These are phyloP conservation scores for Aspergillus diversus DNA, from an alignment of 495 filamentous ascomycete genomes.

Conservation along the genomic window DNA sequence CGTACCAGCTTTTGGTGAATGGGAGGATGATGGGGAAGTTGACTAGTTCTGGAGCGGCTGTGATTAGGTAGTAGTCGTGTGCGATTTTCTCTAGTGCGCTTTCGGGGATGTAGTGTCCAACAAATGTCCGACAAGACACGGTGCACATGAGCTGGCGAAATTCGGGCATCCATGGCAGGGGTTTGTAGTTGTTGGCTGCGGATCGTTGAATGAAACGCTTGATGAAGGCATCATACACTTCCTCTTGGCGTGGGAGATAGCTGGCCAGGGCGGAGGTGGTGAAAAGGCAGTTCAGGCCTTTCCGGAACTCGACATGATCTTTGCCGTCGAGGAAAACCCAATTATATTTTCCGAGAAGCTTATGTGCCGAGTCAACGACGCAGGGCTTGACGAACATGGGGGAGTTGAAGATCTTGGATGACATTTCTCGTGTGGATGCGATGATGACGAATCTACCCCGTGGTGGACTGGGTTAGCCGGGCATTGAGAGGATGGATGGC, in stretches of 20 bases:
- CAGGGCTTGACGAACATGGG: conserved; percentile 92
- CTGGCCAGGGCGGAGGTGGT: conserved; percentile 83
- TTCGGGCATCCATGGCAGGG: conserved; percentile 83
- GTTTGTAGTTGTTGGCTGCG: conserved; percentile 64
- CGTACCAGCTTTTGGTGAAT: conserved; percentile 95
- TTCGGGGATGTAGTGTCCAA: conserved; percentile 92
- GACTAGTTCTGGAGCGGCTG: conserved; percentile 92
- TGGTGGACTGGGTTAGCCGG: neutral
- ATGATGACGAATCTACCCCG: conserved; percentile 88
- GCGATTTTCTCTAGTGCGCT: conserved; percentile 91
- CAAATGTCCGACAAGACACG: conserved; percentile 92
- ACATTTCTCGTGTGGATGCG: conserved; percentile 92
- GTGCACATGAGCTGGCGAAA: conserved; percentile 98
- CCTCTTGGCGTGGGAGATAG: conserved; percentile 92
- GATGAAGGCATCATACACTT: conserved; percentile 88
- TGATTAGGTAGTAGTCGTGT: conserved; percentile 96
- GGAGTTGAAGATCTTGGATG: conserved; percentile 96
- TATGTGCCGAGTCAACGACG: conserved; percentile 93
- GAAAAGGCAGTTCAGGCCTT: conserved; percentile 93
- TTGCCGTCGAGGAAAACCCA: conserved; percentile 99
- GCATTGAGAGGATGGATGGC: conserved; percentile 19
- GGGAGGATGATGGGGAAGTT: conserved; percentile 98
- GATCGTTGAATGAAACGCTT: conserved; percentile 75
- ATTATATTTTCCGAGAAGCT: conserved; percentile 88
- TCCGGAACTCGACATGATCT: conserved; percentile 94